phyloP scores from a whole-genome alignment of 2,329 filamentous ascomycete species.

The Ustulina deusta region DNA sequence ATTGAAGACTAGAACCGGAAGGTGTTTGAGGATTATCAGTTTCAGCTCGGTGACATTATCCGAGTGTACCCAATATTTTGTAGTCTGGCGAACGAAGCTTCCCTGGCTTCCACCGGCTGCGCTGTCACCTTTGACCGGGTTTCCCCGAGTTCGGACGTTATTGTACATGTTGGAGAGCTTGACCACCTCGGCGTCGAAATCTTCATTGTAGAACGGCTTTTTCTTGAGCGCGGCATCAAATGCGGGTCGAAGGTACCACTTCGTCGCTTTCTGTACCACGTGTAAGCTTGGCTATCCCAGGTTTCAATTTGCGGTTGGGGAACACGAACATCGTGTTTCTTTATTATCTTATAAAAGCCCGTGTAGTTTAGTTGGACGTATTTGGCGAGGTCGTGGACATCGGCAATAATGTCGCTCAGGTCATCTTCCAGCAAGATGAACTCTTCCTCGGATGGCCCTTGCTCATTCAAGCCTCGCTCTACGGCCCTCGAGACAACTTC shows the following conservation, averaged over 20 bases:
- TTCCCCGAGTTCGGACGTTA: slow-evolving; percentile 90
- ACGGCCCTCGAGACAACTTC: slow-evolving; percentile 82
- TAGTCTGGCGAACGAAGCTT: slow-evolving; percentile 96
- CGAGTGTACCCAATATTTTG: slow-evolving; percentile 99
- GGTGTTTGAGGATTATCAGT: slow-evolving; percentile 96
- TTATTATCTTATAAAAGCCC: slow-evolving; percentile 99
- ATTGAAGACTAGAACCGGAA: slow-evolving; percentile 97
- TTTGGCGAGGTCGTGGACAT: slow-evolving; percentile 97
- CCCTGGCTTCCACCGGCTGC: slow-evolving; percentile 91
- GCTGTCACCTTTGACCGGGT: slow-evolving; percentile 91
- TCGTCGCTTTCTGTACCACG: slow-evolving; percentile 81
- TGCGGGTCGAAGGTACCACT: slow-evolving; percentile 93
- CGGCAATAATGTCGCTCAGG: slow-evolving; percentile 96
- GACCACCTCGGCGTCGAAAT: slow-evolving; percentile 95
- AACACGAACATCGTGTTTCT: slow-evolving; percentile 90
- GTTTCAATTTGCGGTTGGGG: neutral
- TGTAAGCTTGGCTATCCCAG: slow-evolving; percentile 34
- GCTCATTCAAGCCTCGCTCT: slow-evolving; percentile 67
- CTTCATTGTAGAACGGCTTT: slow-evolving; percentile 98
- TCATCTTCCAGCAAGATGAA: slow-evolving; percentile 95
- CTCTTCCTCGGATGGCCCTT: slow-evolving; percentile 84
- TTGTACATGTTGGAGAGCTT: slow-evolving; percentile 97
- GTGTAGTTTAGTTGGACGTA: slow-evolving; percentile 99
- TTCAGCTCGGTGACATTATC: slow-evolving; percentile 99
- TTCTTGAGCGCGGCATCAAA: slow-evolving; percentile 94